Percentiles rank a stretch among this genome's conserved stretches.
Conservation (phyloP, 768 basidiomycete genomes). For the Lactarius sp. region DNA sequence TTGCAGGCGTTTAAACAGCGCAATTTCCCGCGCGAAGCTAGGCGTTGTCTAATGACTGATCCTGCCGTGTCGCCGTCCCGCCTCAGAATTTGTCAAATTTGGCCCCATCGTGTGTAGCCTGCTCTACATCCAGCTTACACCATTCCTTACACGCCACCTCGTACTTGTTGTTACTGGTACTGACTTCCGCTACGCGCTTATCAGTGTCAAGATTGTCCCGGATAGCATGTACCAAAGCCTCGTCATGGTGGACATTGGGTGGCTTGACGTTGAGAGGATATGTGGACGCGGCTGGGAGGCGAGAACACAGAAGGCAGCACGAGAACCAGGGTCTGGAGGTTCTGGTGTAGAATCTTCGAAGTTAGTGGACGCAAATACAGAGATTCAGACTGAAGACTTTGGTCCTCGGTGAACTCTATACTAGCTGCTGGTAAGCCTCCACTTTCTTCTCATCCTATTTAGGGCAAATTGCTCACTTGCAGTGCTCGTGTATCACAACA, state of each 20-base stretch:
- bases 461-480: background rate
- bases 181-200: conserved; percentile 76
- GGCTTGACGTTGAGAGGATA: conserved; percentile 70
- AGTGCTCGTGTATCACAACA: conserved; percentile 90
- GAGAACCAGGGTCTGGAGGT: conserved; percentile 21
- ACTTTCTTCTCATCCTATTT: background rate
- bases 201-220: conserved; percentile 53
- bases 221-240: conserved; percentile 55
- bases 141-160: conserved; percentile 77
- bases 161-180: conserved; percentile 77
- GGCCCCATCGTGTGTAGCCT: conserved; percentile 56
- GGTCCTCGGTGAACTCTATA: conserved; percentile 72
- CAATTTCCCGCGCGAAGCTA: conserved; percentile 64
- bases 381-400: conserved; percentile 68
- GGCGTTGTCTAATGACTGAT: conserved; percentile 10
- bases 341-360: conserved; percentile 9
- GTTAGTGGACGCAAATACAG: conserved; percentile 3
- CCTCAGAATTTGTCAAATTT: conserved; percentile 62
- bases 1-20: conserved; percentile 64
- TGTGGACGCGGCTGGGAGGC: conserved; percentile 35
- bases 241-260: conserved; percentile 73
- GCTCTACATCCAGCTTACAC: conserved; percentile 72
- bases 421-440: conserved; percentile 72
- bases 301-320: conserved; percentile 31
- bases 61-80: conserved; percentile 5